Evolutionary conservation across 345 rosid genomes (phyloP).

Genomic region (Excoecaria cochinchinensis): DNA sequence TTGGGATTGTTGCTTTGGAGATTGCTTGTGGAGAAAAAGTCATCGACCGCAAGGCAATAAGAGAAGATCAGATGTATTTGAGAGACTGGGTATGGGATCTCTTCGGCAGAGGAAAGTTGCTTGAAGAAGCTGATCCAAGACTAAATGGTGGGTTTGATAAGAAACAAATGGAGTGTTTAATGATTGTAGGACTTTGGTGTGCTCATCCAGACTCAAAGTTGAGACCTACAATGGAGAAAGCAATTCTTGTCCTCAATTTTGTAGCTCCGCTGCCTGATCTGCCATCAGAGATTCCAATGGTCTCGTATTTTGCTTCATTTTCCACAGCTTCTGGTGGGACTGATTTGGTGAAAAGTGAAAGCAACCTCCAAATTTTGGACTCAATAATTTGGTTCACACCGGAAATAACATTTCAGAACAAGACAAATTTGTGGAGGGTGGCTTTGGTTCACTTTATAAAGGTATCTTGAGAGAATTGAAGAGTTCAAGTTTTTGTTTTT

Average conservation of each 20-base stretch:
- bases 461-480: background rate
- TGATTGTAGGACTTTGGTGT: slow-evolving; percentile 10
- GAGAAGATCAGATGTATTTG: background rate
- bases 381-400: background rate
- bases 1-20: slow-evolving; percentile 35
- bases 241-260: slow-evolving; percentile 5
- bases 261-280: background rate
- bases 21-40: slow-evolving; percentile 13
- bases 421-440: background rate
- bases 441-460: background rate
- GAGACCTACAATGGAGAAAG: background rate
- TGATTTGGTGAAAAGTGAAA: background rate
- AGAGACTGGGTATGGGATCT: slow-evolving; percentile 14
- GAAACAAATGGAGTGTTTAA: background rate
- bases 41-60: background rate
- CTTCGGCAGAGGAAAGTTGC: background rate
- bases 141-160: background rate
- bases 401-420: background rate
- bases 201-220: background rate
- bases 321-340: background rate
- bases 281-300: background rate
- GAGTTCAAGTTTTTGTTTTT: background rate
- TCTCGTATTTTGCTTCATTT: background rate
- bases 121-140: background rate
- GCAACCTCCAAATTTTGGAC: background rate